Percentiles rank a stretch among this genome's conserved stretches.
These are phyloP conservation scores for Exophiala calicioides DNA, from an alignment of 2,329 filamentous ascomycete species.

Conservation along the genomic window DNA sequence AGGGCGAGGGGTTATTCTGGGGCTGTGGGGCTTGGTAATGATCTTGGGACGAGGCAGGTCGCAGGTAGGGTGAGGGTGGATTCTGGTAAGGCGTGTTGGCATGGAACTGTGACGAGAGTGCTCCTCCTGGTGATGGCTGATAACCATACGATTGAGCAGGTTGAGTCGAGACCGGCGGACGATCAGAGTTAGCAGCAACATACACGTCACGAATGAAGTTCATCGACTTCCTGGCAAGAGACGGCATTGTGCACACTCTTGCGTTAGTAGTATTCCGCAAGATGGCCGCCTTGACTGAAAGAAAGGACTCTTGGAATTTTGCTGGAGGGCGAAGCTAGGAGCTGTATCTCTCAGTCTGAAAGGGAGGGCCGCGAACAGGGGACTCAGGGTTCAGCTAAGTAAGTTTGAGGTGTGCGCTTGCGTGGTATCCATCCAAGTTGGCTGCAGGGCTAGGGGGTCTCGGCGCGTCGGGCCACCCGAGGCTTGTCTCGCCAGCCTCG, in stretches of 20 bases:
- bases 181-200: constrained; percentile 10
- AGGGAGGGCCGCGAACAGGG: no score
- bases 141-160: constrained; percentile 8
- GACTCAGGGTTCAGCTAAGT: no score
- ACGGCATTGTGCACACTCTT: constrained; percentile 14
- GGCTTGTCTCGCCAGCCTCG: no score
- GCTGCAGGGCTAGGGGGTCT: no score
- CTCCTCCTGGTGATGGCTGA: constrained; percentile 9
- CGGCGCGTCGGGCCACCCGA: no score
- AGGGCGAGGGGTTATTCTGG: neutral
- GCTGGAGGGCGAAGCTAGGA: no score
- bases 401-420: no score
- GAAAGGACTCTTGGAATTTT: no score
- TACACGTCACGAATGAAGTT: constrained; percentile 25
- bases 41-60: neutral
- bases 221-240: constrained; percentile 25
- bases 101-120: constrained; percentile 15
- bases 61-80: constrained; percentile 2
- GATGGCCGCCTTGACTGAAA: no score
- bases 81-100: neutral
- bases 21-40: constrained; percentile 9
- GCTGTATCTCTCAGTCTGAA: no score
- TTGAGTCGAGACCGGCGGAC: neutral
- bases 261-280: no score
- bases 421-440: no score